A percentile compares a stretch with the other conserved stretches of the same genome.
These are phyloP conservation scores for Cubamyces sp. DNA, from an alignment of 768 basidiomycete genomes.

Conservation along the genomic window DNA sequence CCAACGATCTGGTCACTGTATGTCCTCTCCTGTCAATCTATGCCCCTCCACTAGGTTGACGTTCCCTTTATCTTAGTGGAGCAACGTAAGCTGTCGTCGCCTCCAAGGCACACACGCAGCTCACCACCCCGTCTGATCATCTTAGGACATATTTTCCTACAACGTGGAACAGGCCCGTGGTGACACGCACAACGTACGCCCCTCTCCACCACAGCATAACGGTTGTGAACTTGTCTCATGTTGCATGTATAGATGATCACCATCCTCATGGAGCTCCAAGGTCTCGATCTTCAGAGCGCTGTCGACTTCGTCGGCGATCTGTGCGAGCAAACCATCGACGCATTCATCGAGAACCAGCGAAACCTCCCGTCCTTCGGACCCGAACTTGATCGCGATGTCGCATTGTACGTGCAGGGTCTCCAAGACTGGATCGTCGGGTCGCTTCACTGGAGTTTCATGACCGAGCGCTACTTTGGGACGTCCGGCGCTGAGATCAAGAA, in stretches of 20 bases:
- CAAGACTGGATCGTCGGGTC: conserved; percentile 75
- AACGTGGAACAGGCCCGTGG: conserved; percentile 83
- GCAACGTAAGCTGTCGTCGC: conserved; percentile 16
- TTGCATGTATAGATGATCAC: conserved; percentile 50
- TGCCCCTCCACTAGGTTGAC: conserved; percentile 12
- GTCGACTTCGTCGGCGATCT: conserved; percentile 66
- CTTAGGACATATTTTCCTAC: conserved; percentile 80
- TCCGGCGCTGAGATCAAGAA: conserved; percentile 59
- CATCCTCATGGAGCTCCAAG: conserved; percentile 67
- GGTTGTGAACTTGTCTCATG: neutral
- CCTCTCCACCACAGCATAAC: neutral
- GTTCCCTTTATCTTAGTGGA: conserved; percentile 17
- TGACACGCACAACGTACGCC: conserved; percentile 64
- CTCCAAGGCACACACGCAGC: neutral
- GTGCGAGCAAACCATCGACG: conserved; percentile 57
- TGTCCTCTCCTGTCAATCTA: neutral
- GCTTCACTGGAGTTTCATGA: conserved; percentile 74
- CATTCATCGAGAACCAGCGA: conserved; percentile 48
- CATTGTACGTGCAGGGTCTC: conserved; percentile 59
- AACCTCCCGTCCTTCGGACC: conserved; percentile 65
- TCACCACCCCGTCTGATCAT: neutral
- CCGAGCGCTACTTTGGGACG: conserved; percentile 69
- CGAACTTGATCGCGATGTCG: conserved; percentile 60
- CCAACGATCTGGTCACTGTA: conserved; percentile 70
- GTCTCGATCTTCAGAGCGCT: conserved; percentile 60